Percentiles rank a stretch among this genome's conserved stretches.
phyloP scores from a whole-genome alignment of 345 rosid species.

The Excoecaria agallocha region DNA sequence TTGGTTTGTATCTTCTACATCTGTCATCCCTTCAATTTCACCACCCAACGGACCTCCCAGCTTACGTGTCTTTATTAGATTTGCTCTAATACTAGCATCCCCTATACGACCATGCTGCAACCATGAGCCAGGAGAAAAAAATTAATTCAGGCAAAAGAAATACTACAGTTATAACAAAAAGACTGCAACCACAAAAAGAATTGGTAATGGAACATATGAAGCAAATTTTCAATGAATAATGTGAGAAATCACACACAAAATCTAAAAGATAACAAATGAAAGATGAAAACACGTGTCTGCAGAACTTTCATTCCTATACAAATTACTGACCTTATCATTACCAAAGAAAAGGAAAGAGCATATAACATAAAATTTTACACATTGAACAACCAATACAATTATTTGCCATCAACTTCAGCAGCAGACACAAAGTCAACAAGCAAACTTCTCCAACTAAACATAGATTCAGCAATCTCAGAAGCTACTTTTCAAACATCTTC shows the following conservation, averaged over 20 bases:
- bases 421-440: neutral
- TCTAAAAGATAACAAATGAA: neutral
- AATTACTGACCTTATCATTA: neutral
- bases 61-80: conserved; percentile 43
- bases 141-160: neutral
- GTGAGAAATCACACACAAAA: neutral
- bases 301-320: neutral
- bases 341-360: neutral
- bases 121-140: conserved; percentile 16
- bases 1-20: conserved; percentile 34
- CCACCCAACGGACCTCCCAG: conserved; percentile 32
- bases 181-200: neutral
- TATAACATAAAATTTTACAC: neutral
- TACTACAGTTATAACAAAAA: neutral
- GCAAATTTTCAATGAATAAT: too few relatives aligned
- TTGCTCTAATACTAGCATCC: conserved; percentile 40
- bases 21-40: conserved; percentile 36
- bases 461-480: neutral
- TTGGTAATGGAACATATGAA: neutral
- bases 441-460: neutral
- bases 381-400: neutral
- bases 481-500: too few relatives aligned
- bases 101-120: conserved; percentile 49
- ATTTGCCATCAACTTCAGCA: neutral
- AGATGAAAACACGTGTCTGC: neutral